Conservation (phyloP, 179 eudicot species). For the Silene vulgaris region DNA sequence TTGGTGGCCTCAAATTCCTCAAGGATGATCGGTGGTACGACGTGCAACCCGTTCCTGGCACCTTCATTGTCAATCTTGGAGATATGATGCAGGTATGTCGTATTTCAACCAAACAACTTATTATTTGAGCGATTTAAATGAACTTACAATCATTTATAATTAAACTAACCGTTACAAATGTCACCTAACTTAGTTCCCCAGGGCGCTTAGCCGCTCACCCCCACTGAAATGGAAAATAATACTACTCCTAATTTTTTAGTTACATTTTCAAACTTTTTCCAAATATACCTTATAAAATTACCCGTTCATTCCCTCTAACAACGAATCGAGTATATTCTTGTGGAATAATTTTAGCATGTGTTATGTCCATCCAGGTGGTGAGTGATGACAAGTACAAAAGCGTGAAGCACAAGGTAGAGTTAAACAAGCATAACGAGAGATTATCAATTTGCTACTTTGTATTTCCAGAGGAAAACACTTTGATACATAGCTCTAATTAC, state of each 20-base stretch:
- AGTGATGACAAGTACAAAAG: conserved; percentile 69
- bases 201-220: no score
- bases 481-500: conserved; percentile 50
- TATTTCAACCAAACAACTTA: no score
- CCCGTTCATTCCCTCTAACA: no score
- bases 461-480: conserved; percentile 46
- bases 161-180: no score
- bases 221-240: no score
- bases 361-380: conserved; percentile 38
- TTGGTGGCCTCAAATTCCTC: conserved; percentile 54
- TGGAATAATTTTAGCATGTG: neutral
- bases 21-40: conserved; percentile 54
- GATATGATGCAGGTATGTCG: conserved; percentile 68
- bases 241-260: no score
- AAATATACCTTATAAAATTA: no score
- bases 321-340: no score
- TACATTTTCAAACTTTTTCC: no score
- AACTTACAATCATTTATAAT: no score
- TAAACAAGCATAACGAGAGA: conserved; percentile 44
- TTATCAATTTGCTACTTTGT: conserved; percentile 71
- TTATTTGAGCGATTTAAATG: no score
- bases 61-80: conserved; percentile 62
- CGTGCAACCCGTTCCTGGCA: conserved; percentile 39
- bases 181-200: no score
- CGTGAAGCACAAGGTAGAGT: conserved; percentile 65